phyloP scores from a whole-genome alignment of 768 basidiomycete species.

The Phanerodontia chrysosporium region DNA sequence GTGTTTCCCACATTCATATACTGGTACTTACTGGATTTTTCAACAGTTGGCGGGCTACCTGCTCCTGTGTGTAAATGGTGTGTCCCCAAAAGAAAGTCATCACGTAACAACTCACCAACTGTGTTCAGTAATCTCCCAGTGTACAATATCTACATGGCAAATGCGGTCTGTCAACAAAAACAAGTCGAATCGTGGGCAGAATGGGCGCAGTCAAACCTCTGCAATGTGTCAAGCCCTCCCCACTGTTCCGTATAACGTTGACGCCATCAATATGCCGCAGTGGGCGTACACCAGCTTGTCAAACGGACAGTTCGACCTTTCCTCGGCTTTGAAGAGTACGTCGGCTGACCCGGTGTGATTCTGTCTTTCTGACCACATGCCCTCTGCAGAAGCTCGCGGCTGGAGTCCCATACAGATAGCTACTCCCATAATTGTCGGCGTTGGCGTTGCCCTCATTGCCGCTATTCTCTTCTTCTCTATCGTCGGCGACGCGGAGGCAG shows the following conservation, averaged over 20 bases:
- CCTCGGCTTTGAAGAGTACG: constrained; percentile 8
- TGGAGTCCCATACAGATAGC: constrained; percentile 30
- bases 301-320: constrained; percentile 9
- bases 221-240: background rate
- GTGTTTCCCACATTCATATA: no score
- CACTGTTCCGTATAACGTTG: constrained; percentile 1
- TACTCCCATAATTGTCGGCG: constrained; percentile 31
- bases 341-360: background rate
- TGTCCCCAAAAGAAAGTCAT: background rate
- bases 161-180: constrained; percentile 4
- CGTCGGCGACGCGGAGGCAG: constrained; percentile 9
- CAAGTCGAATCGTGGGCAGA: background rate
- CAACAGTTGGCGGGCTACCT: background rate
- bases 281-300: constrained; percentile 12
- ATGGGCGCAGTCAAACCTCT: constrained; percentile 8
- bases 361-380: background rate
- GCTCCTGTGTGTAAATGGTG: constrained; percentile 5
- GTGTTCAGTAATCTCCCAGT: constrained; percentile 8
- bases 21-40: background rate
- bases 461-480: constrained; percentile 21
- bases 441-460: constrained; percentile 23
- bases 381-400: background rate
- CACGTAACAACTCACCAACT: background rate
- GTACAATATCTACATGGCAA: constrained; percentile 13
- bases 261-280: constrained; percentile 6